Evolutionary conservation across 441 rosid species (phyloP).

Genomic region (Pelargonium myrrhifolium): DNA sequence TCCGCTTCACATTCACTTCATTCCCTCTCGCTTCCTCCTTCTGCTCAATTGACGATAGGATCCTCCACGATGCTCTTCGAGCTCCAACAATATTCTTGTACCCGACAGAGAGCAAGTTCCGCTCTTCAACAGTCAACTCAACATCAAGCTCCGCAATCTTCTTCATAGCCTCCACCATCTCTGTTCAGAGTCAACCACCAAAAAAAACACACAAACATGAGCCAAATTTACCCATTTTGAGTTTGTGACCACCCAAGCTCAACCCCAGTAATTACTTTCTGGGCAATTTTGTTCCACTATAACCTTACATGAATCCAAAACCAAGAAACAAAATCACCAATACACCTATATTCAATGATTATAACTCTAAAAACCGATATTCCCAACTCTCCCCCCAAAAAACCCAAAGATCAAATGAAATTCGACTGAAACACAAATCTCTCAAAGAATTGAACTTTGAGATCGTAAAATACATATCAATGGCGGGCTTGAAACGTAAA

Average conservation of each 20-base stretch:
- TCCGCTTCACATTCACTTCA: conserved; percentile 31
- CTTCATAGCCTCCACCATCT: conserved; percentile 41
- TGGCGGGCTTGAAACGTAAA: background rate
- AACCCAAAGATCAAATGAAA: background rate
- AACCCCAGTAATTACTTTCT: background rate
- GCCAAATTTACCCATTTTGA: background rate
- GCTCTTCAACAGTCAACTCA: conserved; percentile 36
- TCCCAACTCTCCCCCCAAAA: background rate
- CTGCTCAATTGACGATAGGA: conserved; percentile 39
- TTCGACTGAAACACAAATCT: background rate
- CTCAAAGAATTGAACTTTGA: no score
- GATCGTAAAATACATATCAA: background rate
- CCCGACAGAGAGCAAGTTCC: conserved; percentile 36
- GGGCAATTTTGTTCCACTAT: no score
- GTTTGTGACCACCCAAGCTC: background rate
- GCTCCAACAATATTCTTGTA: conserved; percentile 42
- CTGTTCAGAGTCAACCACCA: conserved; percentile 10
- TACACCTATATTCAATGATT: no score
- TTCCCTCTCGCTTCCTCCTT: conserved; percentile 35
- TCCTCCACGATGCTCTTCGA: conserved; percentile 44
- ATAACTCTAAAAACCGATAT: no score
- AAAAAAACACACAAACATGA: background rate
- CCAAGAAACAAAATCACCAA: background rate
- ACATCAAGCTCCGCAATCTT: conserved; percentile 33
- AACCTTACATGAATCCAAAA: background rate